These are phyloP conservation scores for Globisporangium orthogonon DNA, from an alignment of 352 stramenopile genomes.

Conservation along the genomic window DNA sequence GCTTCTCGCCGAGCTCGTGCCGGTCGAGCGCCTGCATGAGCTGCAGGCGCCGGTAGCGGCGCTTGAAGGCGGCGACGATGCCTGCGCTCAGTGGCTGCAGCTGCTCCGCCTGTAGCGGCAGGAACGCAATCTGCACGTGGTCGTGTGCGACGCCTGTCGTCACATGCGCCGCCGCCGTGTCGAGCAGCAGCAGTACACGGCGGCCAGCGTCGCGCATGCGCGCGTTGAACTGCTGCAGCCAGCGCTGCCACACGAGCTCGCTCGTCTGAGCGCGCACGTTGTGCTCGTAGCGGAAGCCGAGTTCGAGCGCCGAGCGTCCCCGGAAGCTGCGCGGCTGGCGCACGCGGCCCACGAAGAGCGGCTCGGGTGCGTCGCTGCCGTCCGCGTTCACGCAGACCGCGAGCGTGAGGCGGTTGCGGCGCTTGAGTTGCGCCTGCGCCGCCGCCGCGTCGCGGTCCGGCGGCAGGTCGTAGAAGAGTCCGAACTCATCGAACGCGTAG, in stretches of 20 bases:
- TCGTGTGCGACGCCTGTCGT: constrained; percentile 8
- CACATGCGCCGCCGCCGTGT: constrained; percentile 16
- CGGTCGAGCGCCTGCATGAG: constrained; percentile 15
- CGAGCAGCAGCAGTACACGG: constrained; percentile 15
- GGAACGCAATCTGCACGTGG: constrained; percentile 16
- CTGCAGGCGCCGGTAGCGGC: constrained; percentile 15
- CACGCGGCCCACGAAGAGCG: constrained; percentile 13
- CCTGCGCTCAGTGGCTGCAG: constrained; percentile 16
- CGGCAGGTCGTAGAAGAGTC: constrained; percentile 14
- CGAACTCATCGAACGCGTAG: constrained; percentile 15
- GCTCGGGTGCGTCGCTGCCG: constrained; percentile 12
- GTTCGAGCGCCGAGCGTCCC: constrained; percentile 4
- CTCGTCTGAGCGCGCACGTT: constrained; percentile 16
- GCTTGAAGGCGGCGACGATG: constrained; percentile 18
- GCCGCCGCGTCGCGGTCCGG: neutral
- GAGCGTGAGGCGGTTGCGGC: constrained; percentile 11
- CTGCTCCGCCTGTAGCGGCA: constrained; percentile 5
- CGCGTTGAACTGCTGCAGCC: constrained; percentile 15
- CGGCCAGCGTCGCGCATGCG: constrained; percentile 15
- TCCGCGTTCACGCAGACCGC: constrained; percentile 11
- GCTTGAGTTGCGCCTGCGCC: neutral
- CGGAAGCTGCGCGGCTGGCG: constrained; percentile 9
- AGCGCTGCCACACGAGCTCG: constrained; percentile 16
- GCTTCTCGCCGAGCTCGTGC: constrained; percentile 10
- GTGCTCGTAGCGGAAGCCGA: constrained; percentile 13